These are phyloP conservation scores for Zymoseptoria tritici DNA, from an alignment of 2,329 filamentous ascomycete genomes.

Conservation along the genomic window DNA sequence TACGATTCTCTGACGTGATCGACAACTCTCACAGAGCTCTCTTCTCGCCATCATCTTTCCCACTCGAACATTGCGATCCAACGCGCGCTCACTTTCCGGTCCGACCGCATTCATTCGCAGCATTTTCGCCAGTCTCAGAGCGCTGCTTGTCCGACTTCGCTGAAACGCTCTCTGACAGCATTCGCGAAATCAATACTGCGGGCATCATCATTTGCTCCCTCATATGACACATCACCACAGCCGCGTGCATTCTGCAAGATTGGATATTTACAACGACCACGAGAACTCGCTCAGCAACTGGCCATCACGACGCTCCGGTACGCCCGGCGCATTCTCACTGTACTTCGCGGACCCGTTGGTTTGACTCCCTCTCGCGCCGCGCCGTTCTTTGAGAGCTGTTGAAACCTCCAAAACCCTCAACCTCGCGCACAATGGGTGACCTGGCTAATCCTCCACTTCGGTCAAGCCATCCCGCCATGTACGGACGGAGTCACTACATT, in stretches of 20 bases:
- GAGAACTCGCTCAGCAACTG: background rate
- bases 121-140: background rate
- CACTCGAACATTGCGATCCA: background rate
- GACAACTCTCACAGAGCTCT: background rate
- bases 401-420: background rate
- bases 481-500: constrained; percentile 13
- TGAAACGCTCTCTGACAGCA: background rate
- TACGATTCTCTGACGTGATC: background rate
- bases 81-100: background rate
- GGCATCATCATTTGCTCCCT: background rate
- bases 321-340: background rate
- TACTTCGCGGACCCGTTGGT: background rate
- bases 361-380: background rate
- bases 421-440: constrained; percentile 14
- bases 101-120: background rate
- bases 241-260: background rate
- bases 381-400: background rate
- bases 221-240: background rate
- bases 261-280: background rate
- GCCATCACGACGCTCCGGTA: background rate
- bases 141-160: background rate
- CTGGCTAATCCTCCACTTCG: constrained; percentile 8
- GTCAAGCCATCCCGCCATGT: constrained; percentile 12
- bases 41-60: background rate
- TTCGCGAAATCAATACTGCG: background rate